A percentile compares a stretch with the other conserved stretches of the same genome.
Conservation (phyloP, 108 stramenopile genomes). For the Pseudonitzschia pungens region DNA sequence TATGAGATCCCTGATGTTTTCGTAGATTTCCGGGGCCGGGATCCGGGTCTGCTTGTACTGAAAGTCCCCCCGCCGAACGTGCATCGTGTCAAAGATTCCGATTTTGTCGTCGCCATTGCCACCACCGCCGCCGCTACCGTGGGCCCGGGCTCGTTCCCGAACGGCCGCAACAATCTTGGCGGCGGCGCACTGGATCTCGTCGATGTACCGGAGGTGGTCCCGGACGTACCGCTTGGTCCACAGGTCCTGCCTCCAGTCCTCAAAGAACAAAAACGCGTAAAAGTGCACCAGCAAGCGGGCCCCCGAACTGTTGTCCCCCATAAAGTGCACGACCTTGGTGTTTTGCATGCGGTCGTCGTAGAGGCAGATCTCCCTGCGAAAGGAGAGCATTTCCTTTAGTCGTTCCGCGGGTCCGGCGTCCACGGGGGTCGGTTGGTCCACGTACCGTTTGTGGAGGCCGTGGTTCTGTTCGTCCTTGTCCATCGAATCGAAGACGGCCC, state of each 20-base stretch:
- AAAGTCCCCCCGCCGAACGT: constrained; percentile 89
- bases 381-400: constrained; percentile 60
- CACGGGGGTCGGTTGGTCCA: constrained; percentile 67
- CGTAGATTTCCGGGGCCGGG: constrained; percentile 35
- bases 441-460: constrained; percentile 43
- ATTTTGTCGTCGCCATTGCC: constrained; percentile 23
- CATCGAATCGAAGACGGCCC: constrained; percentile 44
- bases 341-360: constrained; percentile 74
- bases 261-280: constrained; percentile 88
- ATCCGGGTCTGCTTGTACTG: constrained; percentile 53
- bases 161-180: constrained; percentile 76
- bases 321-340: constrained; percentile 74
- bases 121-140: neutral
- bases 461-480: constrained; percentile 38
- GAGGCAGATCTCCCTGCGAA: constrained; percentile 51
- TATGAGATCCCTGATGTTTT: constrained; percentile 34
- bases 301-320: constrained; percentile 44
- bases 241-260: constrained; percentile 80
- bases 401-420: constrained; percentile 60
- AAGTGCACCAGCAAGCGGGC: constrained; percentile 83
- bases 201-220: constrained; percentile 87
- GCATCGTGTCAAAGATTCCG: constrained; percentile 80
- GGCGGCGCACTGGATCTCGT: constrained; percentile 90
- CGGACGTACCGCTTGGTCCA: constrained; percentile 84
- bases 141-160: constrained; percentile 45